Evolutionary conservation across 2,329 filamentous ascomycete species (phyloP).

Genomic region (Fonsecaea erecta): DNA sequence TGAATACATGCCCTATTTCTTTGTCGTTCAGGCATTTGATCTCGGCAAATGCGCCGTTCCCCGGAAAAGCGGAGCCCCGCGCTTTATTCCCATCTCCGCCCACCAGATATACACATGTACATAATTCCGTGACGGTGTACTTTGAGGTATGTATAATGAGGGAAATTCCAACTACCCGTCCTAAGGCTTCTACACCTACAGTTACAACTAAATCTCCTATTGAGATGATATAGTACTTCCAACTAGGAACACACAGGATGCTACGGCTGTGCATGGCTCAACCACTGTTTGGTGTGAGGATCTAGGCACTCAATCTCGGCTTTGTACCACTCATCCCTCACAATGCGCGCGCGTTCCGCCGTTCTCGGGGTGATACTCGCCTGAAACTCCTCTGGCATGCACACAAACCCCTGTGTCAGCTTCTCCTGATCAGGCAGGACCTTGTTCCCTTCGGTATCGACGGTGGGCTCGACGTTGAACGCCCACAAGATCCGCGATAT

Average conservation of each 20-base stretch:
- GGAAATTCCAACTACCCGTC: too few species aligned
- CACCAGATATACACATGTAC: too few species aligned
- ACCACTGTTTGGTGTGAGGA: conserved; percentile 28
- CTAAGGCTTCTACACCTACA: neutral
- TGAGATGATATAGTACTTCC: neutral
- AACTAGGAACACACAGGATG: neutral
- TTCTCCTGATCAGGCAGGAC: conserved; percentile 48
- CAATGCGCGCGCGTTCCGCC: conserved; percentile 39
- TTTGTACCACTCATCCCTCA: conserved; percentile 22
- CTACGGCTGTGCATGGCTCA: conserved; percentile 19
- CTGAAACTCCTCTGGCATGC: conserved; percentile 49
- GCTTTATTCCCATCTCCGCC: neutral
- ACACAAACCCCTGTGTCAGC: conserved; percentile 51
- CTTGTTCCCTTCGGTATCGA: conserved; percentile 40
- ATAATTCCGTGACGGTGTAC: too few species aligned
- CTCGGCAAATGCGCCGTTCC: neutral
- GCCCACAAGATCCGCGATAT: conserved; percentile 42
- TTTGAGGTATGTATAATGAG: too few species aligned
- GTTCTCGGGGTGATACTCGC: conserved; percentile 46
- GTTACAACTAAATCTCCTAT: neutral
- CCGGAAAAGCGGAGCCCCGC: neutral
- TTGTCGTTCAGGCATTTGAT: neutral
- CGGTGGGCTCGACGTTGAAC: conserved; percentile 37
- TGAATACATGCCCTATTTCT: neutral
- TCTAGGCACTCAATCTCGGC: conserved; percentile 23